A percentile compares a stretch with the other conserved stretches of the same genome.
phyloP scores from a whole-genome alignment of 1,139 yeast species.

The Blastobotrys elegans region DNA sequence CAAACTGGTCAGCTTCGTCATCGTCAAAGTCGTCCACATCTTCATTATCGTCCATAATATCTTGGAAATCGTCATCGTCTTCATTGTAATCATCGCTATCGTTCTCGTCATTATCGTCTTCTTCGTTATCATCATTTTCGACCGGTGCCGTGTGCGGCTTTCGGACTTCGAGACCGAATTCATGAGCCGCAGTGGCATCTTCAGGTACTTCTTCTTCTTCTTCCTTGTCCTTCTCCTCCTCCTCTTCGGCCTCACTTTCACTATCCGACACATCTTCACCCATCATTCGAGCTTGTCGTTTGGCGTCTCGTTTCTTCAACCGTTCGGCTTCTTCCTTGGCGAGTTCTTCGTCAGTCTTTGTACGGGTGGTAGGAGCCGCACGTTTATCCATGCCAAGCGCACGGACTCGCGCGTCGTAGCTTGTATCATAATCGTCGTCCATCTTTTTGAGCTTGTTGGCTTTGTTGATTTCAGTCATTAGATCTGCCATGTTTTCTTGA shows the following conservation, averaged over 20 bases:
- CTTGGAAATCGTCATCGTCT: slow-evolving; percentile 6
- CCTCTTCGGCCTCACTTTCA: slow-evolving; percentile 22
- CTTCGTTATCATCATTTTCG: slow-evolving; percentile 20
- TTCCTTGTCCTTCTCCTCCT: slow-evolving; percentile 26
- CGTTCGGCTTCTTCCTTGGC: slow-evolving; percentile 66
- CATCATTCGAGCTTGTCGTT: slow-evolving; percentile 78
- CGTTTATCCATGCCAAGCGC: slow-evolving; percentile 80
- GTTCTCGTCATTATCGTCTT: slow-evolving; percentile 14
- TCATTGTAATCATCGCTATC: slow-evolving; percentile 11
- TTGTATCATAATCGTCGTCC: slow-evolving; percentile 37
- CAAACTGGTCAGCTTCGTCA: not conserved
- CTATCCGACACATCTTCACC: slow-evolving; percentile 53
- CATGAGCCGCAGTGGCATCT: slow-evolving; percentile 22
- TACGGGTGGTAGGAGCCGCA: slow-evolving; percentile 93
- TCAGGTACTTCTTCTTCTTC: slow-evolving; percentile 21
- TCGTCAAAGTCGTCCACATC: not conserved
- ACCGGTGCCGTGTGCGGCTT: slow-evolving; percentile 23
- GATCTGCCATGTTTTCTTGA: slow-evolving; percentile 70
- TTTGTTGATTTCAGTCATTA: slow-evolving; percentile 54
- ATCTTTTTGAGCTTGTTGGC: slow-evolving; percentile 32
- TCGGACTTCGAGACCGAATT: slow-evolving; percentile 23
- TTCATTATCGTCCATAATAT: not conserved
- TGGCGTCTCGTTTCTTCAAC: slow-evolving; percentile 66
- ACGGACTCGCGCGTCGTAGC: slow-evolving; percentile 72
- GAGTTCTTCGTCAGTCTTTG: slow-evolving; percentile 86